Conservation (phyloP, 306 rosid genomes). For the Geum urbanum region DNA sequence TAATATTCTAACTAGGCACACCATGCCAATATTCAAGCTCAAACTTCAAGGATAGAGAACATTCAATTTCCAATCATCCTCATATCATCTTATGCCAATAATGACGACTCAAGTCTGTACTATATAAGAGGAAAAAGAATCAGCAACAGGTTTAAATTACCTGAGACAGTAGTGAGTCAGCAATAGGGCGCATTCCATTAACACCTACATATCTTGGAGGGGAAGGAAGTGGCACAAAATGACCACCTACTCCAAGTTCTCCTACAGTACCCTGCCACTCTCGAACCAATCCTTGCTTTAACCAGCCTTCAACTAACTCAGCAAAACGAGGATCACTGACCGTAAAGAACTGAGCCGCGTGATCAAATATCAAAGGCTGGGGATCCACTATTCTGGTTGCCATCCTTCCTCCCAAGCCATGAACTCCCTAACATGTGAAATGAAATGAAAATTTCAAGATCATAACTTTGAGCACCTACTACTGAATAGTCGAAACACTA, state of each 20-base stretch:
- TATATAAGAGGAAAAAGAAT: background rate
- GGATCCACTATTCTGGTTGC: constrained; percentile 75
- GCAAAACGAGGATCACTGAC: constrained; percentile 57
- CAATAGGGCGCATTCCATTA: constrained; percentile 78
- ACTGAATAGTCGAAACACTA: background rate
- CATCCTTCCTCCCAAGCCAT: constrained; percentile 92
- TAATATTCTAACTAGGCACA: background rate
- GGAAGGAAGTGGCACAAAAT: constrained; percentile 58
- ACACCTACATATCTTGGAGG: constrained; percentile 58
- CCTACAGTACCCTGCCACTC: constrained; percentile 75
- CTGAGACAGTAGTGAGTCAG: constrained; percentile 72
- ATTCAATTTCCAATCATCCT: background rate
- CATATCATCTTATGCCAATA: background rate
- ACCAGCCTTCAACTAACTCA: constrained; percentile 60
- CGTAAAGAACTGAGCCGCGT: constrained; percentile 92
- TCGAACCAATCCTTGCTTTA: constrained; percentile 59
- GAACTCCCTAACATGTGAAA: constrained; percentile 57
- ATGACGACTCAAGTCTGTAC: background rate
- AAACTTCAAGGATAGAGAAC: background rate
- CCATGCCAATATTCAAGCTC: background rate
- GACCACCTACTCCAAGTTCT: constrained; percentile 70
- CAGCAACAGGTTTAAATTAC: constrained; percentile 26
- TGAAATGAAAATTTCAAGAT: background rate
- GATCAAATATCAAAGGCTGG: constrained; percentile 62
- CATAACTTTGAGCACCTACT: background rate